Evolutionary conservation across 176 grass and related monocot genomes (phyloP).

Genomic region (Chrysopogon serrulatus): DNA sequence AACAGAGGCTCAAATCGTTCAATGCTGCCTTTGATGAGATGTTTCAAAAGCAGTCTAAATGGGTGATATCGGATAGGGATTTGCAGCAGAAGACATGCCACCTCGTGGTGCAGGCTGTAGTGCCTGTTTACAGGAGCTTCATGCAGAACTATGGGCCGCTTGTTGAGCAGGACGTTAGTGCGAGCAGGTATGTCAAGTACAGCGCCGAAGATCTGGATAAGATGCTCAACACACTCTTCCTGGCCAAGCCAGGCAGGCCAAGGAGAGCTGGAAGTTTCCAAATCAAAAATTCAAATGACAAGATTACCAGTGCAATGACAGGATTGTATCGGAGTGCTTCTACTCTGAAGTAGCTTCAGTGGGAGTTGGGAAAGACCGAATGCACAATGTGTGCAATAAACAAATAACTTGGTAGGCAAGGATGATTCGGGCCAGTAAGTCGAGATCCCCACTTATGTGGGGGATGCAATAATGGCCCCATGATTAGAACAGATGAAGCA

Average conservation of each 20-base stretch:
- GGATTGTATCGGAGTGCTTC: conserved; percentile 70
- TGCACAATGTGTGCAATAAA: conserved; percentile 29
- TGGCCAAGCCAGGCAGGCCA: conserved; percentile 48
- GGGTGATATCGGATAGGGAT: conserved; percentile 78
- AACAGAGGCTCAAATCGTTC: conserved; percentile 83
- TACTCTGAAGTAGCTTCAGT: conserved; percentile 50
- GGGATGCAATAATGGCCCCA: conserved; percentile 22
- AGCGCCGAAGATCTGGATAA: conserved; percentile 57
- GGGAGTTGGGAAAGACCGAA: conserved; percentile 1
- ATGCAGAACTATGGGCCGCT: conserved; percentile 98
- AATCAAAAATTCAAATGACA: conserved; percentile 60
- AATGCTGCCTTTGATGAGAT: conserved; percentile 80
- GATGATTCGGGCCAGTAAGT: background rate
- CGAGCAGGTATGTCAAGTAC: conserved; percentile 77
- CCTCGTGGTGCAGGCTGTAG: conserved; percentile 72
- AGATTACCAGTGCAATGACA: conserved; percentile 47
- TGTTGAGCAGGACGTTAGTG: conserved; percentile 66
- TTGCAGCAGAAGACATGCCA: conserved; percentile 76
- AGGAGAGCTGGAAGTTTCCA: conserved; percentile 61
- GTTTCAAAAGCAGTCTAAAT: conserved; percentile 75
- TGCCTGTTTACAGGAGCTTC: conserved; percentile 92
- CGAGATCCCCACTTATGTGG: background rate
- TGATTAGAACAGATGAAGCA: conserved; percentile 17
- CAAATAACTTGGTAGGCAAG: conserved; percentile 22
- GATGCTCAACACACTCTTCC: conserved; percentile 71